phyloP scores from a whole-genome alignment of 2,329 filamentous ascomycete species.

The Fragosphaeria purpurea region DNA sequence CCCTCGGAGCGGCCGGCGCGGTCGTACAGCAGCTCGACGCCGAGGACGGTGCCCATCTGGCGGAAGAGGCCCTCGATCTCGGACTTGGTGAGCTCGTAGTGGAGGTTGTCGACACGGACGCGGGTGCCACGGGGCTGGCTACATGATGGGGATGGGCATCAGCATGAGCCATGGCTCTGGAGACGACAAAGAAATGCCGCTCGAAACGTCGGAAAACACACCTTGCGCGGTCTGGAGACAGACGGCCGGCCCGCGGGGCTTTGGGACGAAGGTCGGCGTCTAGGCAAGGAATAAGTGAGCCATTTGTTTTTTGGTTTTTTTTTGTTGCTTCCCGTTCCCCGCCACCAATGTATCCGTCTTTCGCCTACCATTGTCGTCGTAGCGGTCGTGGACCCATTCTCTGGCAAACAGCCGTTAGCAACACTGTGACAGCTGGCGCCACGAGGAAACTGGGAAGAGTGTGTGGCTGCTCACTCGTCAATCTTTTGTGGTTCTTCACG shows the following conservation, averaged over 20 bases:
- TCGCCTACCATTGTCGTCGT: conserved; percentile 57
- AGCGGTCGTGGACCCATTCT: conserved; percentile 93
- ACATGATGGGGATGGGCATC: too few species aligned
- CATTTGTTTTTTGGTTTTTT: neutral
- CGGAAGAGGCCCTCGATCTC: conserved; percentile 78
- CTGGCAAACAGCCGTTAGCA: conserved; percentile 28
- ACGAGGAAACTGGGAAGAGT: neutral
- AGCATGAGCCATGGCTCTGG: too few species aligned
- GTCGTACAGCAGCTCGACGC: conserved; percentile 69
- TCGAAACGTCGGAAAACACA: neutral
- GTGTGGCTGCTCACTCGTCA: conserved; percentile 49
- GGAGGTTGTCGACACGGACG: conserved; percentile 77
- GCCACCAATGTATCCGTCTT: neutral
- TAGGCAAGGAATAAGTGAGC: neutral
- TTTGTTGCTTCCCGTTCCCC: neutral
- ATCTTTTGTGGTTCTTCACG: conserved; percentile 56
- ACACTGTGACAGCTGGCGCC: neutral
- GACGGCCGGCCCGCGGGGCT: neutral
- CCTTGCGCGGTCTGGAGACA: conserved; percentile 4
- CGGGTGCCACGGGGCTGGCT: conserved; percentile 42
- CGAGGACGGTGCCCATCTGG: conserved; percentile 61
- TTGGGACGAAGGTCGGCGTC: too few species aligned
- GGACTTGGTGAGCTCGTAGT: conserved; percentile 80
- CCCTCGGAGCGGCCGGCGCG: conserved; percentile 82
- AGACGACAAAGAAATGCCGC: neutral